Evolutionary conservation across 257 asterid species (phyloP).

Genomic region (Anisodus acutangulus): DNA sequence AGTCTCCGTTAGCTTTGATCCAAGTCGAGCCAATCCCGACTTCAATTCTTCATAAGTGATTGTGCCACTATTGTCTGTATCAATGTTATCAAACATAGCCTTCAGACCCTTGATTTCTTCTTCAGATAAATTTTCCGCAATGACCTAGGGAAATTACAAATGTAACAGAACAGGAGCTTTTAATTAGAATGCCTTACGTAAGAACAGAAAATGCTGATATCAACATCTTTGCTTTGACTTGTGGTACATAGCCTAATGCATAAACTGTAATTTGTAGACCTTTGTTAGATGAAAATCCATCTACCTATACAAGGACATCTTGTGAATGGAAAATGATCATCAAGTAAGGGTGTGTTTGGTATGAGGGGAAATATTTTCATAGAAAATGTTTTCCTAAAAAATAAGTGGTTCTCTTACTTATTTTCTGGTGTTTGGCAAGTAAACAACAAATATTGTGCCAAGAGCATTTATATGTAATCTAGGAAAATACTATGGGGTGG

Average conservation of each 20-base stretch:
- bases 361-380: too few species aligned
- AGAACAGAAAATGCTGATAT: neutral
- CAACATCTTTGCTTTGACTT: neutral
- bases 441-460: too few species aligned
- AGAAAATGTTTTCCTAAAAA: too few species aligned
- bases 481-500: too few species aligned
- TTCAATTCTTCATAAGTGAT: conserved; percentile 87
- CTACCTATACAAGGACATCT: neutral
- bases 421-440: too few species aligned
- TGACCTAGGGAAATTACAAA: conserved; percentile 54
- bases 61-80: conserved; percentile 84
- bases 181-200: neutral
- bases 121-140: conserved; percentile 87
- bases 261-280: neutral
- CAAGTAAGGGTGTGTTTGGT: too few species aligned
- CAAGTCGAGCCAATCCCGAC: conserved; percentile 84
- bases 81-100: conserved; percentile 76
- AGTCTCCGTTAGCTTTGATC: conserved; percentile 74
- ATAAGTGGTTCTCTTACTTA: too few species aligned
- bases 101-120: conserved; percentile 89
- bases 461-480: too few species aligned
- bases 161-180: neutral
- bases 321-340: neutral
- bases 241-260: neutral
- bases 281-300: neutral